A percentile compares a stretch with the other conserved stretches of the same genome.
Evolutionary conservation across 1,139 yeast genomes (phyloP).

Genomic region (Candida freyschussii): DNA sequence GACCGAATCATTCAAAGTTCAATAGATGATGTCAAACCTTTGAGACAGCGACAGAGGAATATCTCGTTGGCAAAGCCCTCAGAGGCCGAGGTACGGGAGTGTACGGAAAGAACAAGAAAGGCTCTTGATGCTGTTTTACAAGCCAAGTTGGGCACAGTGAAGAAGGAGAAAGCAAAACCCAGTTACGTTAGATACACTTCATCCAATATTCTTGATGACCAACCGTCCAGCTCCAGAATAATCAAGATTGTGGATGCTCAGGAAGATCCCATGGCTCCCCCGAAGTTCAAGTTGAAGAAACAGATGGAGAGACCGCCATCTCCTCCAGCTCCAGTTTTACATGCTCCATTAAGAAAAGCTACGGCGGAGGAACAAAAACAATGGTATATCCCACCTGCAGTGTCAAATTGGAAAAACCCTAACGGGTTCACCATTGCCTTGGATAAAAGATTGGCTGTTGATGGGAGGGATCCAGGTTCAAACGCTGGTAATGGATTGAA

Average conservation of each 20-base stretch:
- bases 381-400: constrained; percentile 89
- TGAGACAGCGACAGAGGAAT: constrained; percentile 38
- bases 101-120: constrained; percentile 41
- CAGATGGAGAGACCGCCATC: constrained; percentile 67
- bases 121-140: constrained; percentile 44
- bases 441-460: constrained; percentile 70
- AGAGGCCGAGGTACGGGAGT: constrained; percentile 34
- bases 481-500: constrained; percentile 35
- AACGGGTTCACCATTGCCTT: constrained; percentile 83
- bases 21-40: constrained; percentile 42
- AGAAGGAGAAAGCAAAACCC: constrained; percentile 29
- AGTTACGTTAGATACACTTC: constrained; percentile 48
- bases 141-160: constrained; percentile 30
- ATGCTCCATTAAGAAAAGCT: constrained; percentile 47
- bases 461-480: constrained; percentile 35
- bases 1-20: constrained; percentile 17
- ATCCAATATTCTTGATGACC: constrained; percentile 33
- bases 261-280: constrained; percentile 85
- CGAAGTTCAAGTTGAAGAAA: constrained; percentile 70
- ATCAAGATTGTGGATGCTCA: constrained; percentile 55
- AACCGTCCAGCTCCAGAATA: constrained; percentile 30
- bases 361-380: constrained; percentile 71
- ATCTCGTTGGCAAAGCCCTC: constrained; percentile 36
- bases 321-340: constrained; percentile 53
- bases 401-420: constrained; percentile 95